These are phyloP conservation scores for Abrus precatorius DNA, from an alignment of 306 rosid species.

Conservation along the genomic window DNA sequence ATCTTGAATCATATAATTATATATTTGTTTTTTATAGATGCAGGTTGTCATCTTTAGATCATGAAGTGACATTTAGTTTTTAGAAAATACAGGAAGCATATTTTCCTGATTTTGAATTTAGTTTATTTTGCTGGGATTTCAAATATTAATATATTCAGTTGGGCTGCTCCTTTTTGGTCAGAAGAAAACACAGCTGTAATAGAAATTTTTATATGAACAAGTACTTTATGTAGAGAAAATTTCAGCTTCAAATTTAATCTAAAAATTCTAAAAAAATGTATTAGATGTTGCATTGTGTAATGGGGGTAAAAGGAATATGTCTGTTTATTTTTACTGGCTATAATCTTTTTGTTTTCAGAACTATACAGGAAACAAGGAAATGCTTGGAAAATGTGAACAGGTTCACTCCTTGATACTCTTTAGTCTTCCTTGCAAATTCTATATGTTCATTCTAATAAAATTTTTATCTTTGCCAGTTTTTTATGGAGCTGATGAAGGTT, in stretches of 20 bases:
- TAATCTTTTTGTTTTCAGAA: conserved; percentile 64
- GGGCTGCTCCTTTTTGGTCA: conserved; percentile 20
- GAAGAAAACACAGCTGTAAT: not conserved
- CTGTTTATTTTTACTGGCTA: conserved; percentile 26
- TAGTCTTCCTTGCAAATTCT: conserved; percentile 16
- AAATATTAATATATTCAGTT: conserved; percentile 26
- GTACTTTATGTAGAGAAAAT: not conserved
- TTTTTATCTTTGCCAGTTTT: conserved; percentile 70
- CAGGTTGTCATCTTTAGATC: conserved; percentile 26
- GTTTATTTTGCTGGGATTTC: conserved; percentile 34
- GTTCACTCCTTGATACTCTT: conserved; percentile 58
- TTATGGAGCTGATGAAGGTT: conserved; percentile 95
- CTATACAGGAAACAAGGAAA: conserved; percentile 83
- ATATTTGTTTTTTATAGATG: not conserved
- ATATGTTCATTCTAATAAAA: conserved; percentile 43
- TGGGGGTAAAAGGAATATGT: conserved; percentile 30
- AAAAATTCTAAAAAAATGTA: not conserved
- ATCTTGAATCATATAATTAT: conserved; percentile 5
- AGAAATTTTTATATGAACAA: not conserved
- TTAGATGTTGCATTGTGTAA: conserved; percentile 40
- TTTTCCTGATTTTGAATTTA: not conserved
- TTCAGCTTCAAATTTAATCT: conserved; percentile 19
- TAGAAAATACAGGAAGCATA: not conserved
- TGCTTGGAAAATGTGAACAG: conserved; percentile 99
- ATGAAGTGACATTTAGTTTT: conserved; percentile 5